phyloP scores from a whole-genome alignment of 257 asterid species.

The Ajuga chamaepitys region DNA sequence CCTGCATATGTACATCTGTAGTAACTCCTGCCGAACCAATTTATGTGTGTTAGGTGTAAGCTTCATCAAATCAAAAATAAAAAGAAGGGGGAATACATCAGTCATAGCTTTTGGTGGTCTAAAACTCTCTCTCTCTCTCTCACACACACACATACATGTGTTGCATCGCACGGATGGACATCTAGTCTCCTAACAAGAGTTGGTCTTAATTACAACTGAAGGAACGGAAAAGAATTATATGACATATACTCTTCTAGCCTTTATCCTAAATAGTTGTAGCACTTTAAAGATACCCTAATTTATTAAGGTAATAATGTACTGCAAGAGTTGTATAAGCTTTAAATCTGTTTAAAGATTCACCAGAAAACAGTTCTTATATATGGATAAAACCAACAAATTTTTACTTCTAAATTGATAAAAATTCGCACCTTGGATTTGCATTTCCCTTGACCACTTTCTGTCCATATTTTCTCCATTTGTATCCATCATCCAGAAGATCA shows the following conservation, averaged over 20 bases:
- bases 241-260: not conserved
- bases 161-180: too few species aligned
- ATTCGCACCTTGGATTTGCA: constrained; percentile 69
- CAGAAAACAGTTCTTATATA: not conserved
- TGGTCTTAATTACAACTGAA: too few species aligned
- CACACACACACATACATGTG: too few species aligned
- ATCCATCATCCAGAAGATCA: constrained; percentile 83
- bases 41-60: not conserved
- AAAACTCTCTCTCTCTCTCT: too few species aligned
- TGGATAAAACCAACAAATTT: not conserved
- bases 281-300: not conserved
- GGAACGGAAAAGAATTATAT: not conserved
- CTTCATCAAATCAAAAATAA: not conserved
- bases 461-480: constrained; percentile 91
- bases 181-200: too few species aligned
- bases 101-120: too few species aligned
- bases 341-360: too few species aligned
- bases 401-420: not conserved
- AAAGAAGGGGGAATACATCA: not conserved
- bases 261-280: not conserved
- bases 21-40: constrained; percentile 58
- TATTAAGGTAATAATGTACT: not conserved
- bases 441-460: constrained; percentile 93
- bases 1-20: constrained; percentile 80
- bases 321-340: too few species aligned